Percentiles rank a stretch among this genome's conserved stretches.
phyloP scores from a whole-genome alignment of 495 filamentous ascomycete species.

The Acidomyces sp. region DNA sequence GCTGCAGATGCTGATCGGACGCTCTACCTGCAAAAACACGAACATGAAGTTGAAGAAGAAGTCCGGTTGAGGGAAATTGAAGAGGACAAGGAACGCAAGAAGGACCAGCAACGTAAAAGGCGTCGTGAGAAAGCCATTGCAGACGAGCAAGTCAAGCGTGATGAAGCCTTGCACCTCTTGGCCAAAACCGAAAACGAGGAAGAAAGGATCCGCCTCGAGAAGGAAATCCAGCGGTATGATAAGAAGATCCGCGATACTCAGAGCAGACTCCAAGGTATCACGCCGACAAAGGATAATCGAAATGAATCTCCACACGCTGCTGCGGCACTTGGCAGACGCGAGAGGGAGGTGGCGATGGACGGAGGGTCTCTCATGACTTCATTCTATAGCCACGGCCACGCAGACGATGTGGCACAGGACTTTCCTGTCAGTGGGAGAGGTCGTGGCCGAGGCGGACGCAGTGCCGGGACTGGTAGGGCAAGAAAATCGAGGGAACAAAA shows the following conservation, averaged over 20 bases:
- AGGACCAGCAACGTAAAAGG: constrained; percentile 96
- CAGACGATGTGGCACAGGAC: constrained; percentile 9
- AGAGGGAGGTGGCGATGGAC: constrained; percentile 49
- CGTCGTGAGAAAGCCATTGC: constrained; percentile 92
- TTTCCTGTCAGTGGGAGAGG: not conserved
- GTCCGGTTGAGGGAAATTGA: constrained; percentile 81
- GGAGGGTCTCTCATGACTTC: constrained; percentile 79
- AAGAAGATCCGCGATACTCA: constrained; percentile 80
- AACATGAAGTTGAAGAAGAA: constrained; percentile 61
- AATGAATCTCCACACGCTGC: constrained; percentile 56
- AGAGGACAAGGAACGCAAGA: constrained; percentile 97
- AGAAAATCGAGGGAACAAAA: constrained; percentile 91
- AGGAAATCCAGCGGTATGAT: constrained; percentile 70
- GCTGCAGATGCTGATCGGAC: constrained; percentile 42
- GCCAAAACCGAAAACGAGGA: constrained; percentile 60
- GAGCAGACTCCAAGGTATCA: constrained; percentile 68
- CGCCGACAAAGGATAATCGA: constrained; percentile 63
- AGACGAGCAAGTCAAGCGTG: constrained; percentile 70
- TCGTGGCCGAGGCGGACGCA: constrained; percentile 31
- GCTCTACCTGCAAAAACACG: constrained; percentile 42
- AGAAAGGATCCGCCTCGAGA: constrained; percentile 61
- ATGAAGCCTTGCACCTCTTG: constrained; percentile 64
- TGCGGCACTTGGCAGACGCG: constrained; percentile 27
- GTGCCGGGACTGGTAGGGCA: constrained; percentile 48
- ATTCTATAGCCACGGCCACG: constrained; percentile 39